Evolutionary conservation across 306 rosid genomes (phyloP).

Genomic region (Purshia tridentata): DNA sequence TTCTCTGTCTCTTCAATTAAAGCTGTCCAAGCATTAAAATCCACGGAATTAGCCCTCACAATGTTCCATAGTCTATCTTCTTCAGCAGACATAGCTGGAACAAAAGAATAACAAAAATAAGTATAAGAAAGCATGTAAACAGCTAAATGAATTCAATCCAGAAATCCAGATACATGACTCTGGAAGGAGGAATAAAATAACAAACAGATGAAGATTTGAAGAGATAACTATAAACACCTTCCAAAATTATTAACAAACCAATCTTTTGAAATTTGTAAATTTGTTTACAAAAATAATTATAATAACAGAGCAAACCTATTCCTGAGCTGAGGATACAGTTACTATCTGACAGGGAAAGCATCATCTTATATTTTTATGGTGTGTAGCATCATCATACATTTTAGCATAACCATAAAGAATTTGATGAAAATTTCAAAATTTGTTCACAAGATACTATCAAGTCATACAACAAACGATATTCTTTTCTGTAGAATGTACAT

Average conservation of each 20-base stretch:
- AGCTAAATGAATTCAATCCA: not conserved
- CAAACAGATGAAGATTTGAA: not conserved
- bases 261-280: not conserved
- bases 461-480: no score
- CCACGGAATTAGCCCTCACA: slow-evolving; percentile 85
- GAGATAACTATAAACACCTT: not conserved
- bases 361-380: not conserved
- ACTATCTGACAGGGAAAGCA: not conserved
- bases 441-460: no score
- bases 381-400: no score
- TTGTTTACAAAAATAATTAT: not conserved
- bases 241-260: not conserved
- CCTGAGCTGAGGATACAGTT: not conserved
- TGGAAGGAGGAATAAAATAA: not conserved
- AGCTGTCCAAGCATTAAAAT: slow-evolving; percentile 92
- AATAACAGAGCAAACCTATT: not conserved
- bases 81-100: slow-evolving; percentile 74
- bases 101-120: slow-evolving; percentile 15
- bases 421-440: no score
- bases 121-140: slow-evolving; percentile 2
- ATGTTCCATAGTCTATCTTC: slow-evolving; percentile 95
- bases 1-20: slow-evolving; percentile 96
- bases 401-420: no score
- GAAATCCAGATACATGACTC: not conserved
- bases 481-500: no score